Conservation (phyloP, 2,329 filamentous ascomycete genomes). For the Metarhizium brunneum region DNA sequence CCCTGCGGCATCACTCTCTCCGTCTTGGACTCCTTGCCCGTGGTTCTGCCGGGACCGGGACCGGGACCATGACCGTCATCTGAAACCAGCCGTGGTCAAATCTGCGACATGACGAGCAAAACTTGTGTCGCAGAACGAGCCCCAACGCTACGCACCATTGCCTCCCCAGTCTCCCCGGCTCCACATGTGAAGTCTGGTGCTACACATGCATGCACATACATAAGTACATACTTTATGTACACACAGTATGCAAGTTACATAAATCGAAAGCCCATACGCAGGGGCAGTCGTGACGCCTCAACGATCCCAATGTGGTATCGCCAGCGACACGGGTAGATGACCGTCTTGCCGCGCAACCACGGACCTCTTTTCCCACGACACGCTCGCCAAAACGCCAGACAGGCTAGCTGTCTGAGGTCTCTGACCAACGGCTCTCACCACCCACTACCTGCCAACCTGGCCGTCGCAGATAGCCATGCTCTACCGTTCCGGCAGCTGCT, state of each 20-base stretch:
- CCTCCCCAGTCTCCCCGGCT: too few relatives aligned
- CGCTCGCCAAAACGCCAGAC: not conserved
- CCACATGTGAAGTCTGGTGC: too few relatives aligned
- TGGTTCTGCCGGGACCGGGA: too few relatives aligned
- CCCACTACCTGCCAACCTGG: not conserved
- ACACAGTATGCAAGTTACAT: too few relatives aligned
- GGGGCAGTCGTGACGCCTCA: too few relatives aligned
- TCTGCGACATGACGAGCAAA: constrained; percentile 2
- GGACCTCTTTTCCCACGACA: constrained; percentile 1
- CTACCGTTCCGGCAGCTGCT: too few relatives aligned
- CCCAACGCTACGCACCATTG: not conserved
- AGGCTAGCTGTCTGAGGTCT: constrained; percentile 1
- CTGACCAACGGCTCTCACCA: not conserved
- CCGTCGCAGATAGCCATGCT: not conserved
- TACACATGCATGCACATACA: too few relatives aligned
- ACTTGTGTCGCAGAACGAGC: not conserved
- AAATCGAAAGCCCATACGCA: too few relatives aligned
- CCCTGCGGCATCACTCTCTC: too few relatives aligned
- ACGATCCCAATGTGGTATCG: not conserved
- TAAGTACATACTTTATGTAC: too few relatives aligned
- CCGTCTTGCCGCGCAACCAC: not conserved
- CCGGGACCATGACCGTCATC: not conserved
- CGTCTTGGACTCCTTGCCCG: too few relatives aligned
- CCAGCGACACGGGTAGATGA: not conserved
- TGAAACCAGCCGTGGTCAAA: constrained; percentile 2